Percentiles rank a stretch among this genome's conserved stretches.
These are phyloP conservation scores for Exobasidium rhododendri DNA, from an alignment of 1,284 basidiomycete species.

Conservation along the genomic window DNA sequence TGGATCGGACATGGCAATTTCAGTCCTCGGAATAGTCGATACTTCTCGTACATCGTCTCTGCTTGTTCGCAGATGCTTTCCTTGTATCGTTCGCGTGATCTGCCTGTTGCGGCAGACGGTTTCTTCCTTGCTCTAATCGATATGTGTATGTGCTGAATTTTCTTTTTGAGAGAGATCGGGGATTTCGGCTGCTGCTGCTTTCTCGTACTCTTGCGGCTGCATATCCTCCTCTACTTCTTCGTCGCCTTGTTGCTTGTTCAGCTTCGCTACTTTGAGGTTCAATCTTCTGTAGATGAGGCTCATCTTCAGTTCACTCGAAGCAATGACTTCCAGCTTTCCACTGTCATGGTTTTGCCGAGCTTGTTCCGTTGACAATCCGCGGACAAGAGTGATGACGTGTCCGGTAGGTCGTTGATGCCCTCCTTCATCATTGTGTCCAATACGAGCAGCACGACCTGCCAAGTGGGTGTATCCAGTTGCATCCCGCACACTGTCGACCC, in stretches of 20 bases:
- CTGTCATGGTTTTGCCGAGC: not conserved
- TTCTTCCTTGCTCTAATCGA: too few species aligned
- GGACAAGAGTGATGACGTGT: conserved; percentile 44
- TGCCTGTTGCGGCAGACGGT: too few species aligned
- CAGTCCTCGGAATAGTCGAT: too few species aligned
- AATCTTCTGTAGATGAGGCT: conserved; percentile 36
- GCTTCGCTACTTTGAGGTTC: conserved; percentile 17
- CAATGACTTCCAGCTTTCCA: not conserved
- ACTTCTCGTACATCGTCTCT: too few species aligned
- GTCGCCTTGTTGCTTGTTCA: not conserved
- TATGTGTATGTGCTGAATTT: too few species aligned
- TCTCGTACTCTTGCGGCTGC: not conserved
- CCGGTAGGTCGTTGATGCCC: conserved; percentile 21
- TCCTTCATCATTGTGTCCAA: conserved; percentile 20
- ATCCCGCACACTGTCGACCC: conserved; percentile 39
- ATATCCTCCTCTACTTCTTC: not conserved
- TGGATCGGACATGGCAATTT: too few species aligned
- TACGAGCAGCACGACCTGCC: conserved; percentile 47
- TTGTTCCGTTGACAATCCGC: conserved; percentile 23
- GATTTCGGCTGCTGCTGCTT: too few species aligned
- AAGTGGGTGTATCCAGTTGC: conserved; percentile 48
- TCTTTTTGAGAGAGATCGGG: too few species aligned
- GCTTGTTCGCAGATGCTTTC: too few species aligned
- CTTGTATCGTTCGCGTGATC: too few species aligned
- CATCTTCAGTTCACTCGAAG: conserved; percentile 36